phyloP scores from a whole-genome alignment of 306 rosid species.

The Quercus dentata region DNA sequence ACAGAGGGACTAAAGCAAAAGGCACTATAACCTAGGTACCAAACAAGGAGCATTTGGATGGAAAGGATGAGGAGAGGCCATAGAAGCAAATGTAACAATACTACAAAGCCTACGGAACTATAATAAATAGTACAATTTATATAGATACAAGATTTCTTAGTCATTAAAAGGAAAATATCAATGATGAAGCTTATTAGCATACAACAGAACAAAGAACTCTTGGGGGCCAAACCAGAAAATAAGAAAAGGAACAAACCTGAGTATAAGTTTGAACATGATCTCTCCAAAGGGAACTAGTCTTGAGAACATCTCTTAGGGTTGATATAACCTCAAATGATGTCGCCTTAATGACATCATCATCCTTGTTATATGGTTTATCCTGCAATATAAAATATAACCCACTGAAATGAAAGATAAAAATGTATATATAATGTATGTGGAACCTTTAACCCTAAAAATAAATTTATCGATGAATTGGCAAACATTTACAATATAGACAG shows the following conservation, averaged over 20 bases:
- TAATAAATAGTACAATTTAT: not conserved
- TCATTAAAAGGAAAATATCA: not conserved
- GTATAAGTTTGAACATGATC: conserved; percentile 97
- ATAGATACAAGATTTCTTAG: not conserved
- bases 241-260: conserved; percentile 53
- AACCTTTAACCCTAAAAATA: not conserved
- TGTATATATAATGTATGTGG: not conserved
- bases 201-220: conserved; percentile 18
- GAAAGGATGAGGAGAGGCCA: conserved; percentile 1
- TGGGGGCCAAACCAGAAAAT: not conserved
- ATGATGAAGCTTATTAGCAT: conserved; percentile 5
- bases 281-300: conserved; percentile 99
- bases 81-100: not conserved
- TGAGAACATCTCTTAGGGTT: conserved; percentile 89
- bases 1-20: conserved; percentile 1
- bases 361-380: conserved; percentile 91
- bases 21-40: conserved; percentile 11
- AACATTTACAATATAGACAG: conserved; percentile 9
- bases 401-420: not conserved
- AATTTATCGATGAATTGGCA: not conserved
- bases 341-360: conserved; percentile 91
- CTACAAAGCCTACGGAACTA: not conserved
- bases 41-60: conserved; percentile 2
- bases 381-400: conserved; percentile 35
- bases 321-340: conserved; percentile 97